Conservation (phyloP, 163 green algal species). For the Scenedesmus sp. region DNA sequence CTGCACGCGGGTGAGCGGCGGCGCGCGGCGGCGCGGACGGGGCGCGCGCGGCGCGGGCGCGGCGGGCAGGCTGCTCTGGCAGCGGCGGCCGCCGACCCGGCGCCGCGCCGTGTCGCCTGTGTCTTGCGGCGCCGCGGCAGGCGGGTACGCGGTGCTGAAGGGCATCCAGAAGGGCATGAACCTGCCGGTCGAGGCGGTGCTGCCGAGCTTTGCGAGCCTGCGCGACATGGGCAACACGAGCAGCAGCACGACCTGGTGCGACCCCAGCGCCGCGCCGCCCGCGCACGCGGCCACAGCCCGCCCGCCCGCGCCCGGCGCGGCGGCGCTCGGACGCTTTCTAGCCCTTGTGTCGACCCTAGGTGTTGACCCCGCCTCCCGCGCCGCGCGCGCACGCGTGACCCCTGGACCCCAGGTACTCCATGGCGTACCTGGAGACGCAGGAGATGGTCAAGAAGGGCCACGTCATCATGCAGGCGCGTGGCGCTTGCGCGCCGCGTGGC, state of each 20-base stretch:
- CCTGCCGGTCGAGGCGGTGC: conserved; percentile 56
- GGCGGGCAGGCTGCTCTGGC: too few relatives aligned
- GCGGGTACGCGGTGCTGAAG: conserved; percentile 69
- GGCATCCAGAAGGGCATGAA: conserved; percentile 60
- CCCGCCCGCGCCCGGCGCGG: too few relatives aligned
- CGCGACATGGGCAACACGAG: conserved; percentile 69
- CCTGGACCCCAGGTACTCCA: too few relatives aligned
- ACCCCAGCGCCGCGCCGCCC: too few relatives aligned
- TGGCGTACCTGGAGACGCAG: conserved; percentile 46
- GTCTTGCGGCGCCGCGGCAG: not conserved
- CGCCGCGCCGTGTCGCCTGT: not conserved
- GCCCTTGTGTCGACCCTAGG: too few relatives aligned
- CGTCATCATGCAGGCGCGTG: conserved; percentile 46
- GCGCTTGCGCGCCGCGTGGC: not conserved
- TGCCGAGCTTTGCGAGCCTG: conserved; percentile 63
- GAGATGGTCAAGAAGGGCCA: conserved; percentile 39
- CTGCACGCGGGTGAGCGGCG: conserved; percentile 55
- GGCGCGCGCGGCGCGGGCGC: too few relatives aligned
- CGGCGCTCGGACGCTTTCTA: too few relatives aligned
- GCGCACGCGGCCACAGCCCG: too few relatives aligned
- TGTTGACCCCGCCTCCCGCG: too few relatives aligned
- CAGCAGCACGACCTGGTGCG: conserved; percentile 53
- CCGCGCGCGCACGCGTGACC: too few relatives aligned
- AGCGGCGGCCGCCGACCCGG: not conserved
- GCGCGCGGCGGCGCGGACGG: too few relatives aligned